Base-by-base conservation (phyloP, 148 eudicot genomes). In the Agrostemma githago region DNA sequence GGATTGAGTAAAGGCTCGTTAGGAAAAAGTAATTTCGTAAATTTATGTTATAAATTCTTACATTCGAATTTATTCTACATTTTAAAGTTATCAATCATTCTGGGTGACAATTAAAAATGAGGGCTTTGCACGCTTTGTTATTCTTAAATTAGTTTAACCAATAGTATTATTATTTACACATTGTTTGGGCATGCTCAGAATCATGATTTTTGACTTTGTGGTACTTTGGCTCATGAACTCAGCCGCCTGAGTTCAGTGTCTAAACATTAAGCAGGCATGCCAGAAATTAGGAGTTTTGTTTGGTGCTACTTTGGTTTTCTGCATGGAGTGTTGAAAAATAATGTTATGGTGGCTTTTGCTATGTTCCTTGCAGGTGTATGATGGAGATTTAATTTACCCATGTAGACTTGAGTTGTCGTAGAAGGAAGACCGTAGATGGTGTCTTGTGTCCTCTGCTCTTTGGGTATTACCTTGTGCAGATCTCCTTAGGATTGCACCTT, bases 381-480 rank as follows among this genome's bases (percentile, higher is more conserved):
- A 43, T 64, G 62, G 43, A 57, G 56, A 64, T 57, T 15, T 40
- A 14, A 64, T 79, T 58, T 58, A 42, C 76, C 61, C 39, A 48
- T 44, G 62, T 65, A 56, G 41, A 56, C 74, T 41, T 63, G 66
- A 17, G 66, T 65, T 58, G 43, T 66, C 73, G 6, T 15, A 39
- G 54, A 53, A 65, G 65, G 54, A 53, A 65, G 65, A 21, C 40
- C 20, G 12, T 61, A 44, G 72, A 53, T 72, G 66, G 15, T 20
- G 76, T 56, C 34, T 51, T 21, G 72, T 43, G 65, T 14, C 10
- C 54, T 70, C 71, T 70, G 48, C 39, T 9, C 4, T 67, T n/a
- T 34, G 42, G 74, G 48, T n/a, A 74, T 48, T 72, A 54, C 48
- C 66, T 59, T 14, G 16, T 73, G 73, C 73, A 78, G 61, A 73